A percentile compares a stretch with the other conserved stretches of the same genome.
phyloP scores from a whole-genome alignment of 192 early-diverging fungal genomes.

The Pilobolus umbonatus region DNA sequence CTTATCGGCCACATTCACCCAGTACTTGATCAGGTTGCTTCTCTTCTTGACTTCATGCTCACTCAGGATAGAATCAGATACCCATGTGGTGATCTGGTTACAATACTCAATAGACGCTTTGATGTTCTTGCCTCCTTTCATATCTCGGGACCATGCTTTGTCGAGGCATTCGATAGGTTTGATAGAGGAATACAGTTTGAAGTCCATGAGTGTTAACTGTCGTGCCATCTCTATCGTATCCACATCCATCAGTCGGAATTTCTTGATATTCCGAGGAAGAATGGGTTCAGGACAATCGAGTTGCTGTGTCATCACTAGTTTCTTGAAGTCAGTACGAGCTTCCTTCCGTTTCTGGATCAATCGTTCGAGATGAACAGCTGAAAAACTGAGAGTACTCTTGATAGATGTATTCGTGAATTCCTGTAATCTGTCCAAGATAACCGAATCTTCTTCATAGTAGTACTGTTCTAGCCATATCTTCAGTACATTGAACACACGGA shows the following conservation, averaged over 20 bases:
- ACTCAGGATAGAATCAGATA: conserved; percentile 73
- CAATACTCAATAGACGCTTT: conserved; percentile 82
- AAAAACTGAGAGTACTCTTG: conserved; percentile 63
- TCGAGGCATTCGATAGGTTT: conserved; percentile 85
- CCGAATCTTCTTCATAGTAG: conserved; percentile 69
- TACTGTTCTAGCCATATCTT: conserved; percentile 97
- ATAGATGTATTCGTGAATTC: conserved; percentile 68
- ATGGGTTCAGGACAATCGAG: conserved; percentile 72
- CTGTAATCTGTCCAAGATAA: conserved; percentile 63
- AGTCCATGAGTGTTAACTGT: conserved; percentile 93
- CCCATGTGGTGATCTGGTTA: conserved; percentile 86
- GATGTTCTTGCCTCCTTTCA: conserved; percentile 64
- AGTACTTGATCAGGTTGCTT: conserved; percentile 71
- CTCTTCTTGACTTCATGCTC: conserved; percentile 82
- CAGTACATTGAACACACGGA: conserved; percentile 88
- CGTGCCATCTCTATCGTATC: conserved; percentile 91
- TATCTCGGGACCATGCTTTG: conserved; percentile 78
- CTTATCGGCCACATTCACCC: conserved; percentile 77
- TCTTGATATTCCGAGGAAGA: conserved; percentile 72
- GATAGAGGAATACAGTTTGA: conserved; percentile 76
- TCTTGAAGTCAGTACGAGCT: conserved; percentile 51
- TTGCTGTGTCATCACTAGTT: conserved; percentile 58
- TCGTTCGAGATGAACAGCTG: conserved; percentile 67
- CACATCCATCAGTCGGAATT: conserved; percentile 80
- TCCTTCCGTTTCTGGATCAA: conserved; percentile 71